Evolutionary conservation across 768 basidiomycete genomes (phyloP).

Genomic region (Tulasnella sp.): DNA sequence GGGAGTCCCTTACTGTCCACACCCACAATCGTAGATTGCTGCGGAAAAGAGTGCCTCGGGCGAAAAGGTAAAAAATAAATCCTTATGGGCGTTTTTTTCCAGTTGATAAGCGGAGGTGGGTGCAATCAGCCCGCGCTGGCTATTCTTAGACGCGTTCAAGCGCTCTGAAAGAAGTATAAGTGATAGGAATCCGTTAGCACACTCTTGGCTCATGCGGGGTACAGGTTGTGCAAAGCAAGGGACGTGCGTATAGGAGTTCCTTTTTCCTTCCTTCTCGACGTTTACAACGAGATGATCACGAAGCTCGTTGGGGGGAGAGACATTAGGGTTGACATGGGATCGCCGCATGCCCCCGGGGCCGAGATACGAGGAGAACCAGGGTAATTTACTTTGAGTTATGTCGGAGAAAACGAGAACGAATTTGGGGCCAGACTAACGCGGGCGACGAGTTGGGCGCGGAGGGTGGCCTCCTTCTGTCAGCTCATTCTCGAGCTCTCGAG

Average conservation of each 20-base stretch:
- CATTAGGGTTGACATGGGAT: neutral
- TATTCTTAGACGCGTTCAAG: neutral
- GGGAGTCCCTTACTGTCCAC: too few relatives aligned
- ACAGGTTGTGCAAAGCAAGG: neutral
- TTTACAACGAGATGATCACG: neutral
- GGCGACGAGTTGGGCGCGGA: neutral
- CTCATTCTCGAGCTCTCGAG: too few relatives aligned
- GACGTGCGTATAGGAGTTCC: neutral
- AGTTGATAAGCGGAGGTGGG: neutral
- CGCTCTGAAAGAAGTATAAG: neutral
- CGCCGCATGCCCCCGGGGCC: too few relatives aligned
- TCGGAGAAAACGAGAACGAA: neutral
- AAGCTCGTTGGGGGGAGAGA: neutral
- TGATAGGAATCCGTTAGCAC: neutral
- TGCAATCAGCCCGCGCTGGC: neutral
- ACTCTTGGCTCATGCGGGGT: neutral
- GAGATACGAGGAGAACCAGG: neutral
- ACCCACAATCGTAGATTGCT: too few relatives aligned
- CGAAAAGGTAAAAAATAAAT: too few relatives aligned
- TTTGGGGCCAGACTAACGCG: neutral
- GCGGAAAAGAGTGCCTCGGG: too few relatives aligned
- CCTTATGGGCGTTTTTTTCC: neutral
- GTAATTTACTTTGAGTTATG: neutral
- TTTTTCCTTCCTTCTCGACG: neutral
- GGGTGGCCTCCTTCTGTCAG: too few relatives aligned